Evolutionary conservation across 768 basidiomycete species (phyloP).

Genomic region (Sarcomyxa edulis): DNA sequence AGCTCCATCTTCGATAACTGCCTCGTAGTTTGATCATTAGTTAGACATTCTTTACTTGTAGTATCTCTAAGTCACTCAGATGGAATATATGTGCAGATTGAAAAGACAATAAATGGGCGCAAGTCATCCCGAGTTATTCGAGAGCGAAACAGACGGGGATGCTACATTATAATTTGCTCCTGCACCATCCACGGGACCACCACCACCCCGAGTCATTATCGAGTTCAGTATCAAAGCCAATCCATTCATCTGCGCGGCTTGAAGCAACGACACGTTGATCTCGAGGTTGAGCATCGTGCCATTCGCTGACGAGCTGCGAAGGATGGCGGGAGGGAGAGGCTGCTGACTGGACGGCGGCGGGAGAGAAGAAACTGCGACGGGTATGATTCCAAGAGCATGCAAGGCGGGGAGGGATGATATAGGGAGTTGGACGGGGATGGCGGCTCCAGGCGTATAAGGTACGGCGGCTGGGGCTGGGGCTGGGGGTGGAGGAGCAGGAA

Average conservation of each 20-base stretch:
- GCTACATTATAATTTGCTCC: no score
- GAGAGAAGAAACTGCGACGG: constrained; percentile 53
- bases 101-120: no score
- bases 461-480: constrained; percentile 21
- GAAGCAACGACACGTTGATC: constrained; percentile 71
- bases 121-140: no score
- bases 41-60: no score
- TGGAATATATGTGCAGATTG: no score
- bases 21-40: no score
- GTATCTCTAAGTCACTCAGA: no score
- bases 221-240: constrained; percentile 68
- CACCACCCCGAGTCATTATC: constrained; percentile 52
- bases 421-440: constrained; percentile 68
- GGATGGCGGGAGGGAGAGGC: constrained; percentile 69
- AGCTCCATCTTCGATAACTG: no score
- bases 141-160: no score
- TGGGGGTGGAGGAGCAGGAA: constrained; percentile 20
- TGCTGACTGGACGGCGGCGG: constrained; percentile 43
- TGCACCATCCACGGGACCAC: no score
- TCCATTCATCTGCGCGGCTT: constrained; percentile 74
- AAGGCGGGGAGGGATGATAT: constrained; percentile 60
- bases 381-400: constrained; percentile 68
- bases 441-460: constrained; percentile 29
- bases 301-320: constrained; percentile 66
- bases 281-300: constrained; percentile 72